A percentile compares a stretch with the other conserved stretches of the same genome.
These are phyloP conservation scores for Pisolithus tinctorius DNA, from an alignment of 768 basidiomycete species.

Conservation along the genomic window DNA sequence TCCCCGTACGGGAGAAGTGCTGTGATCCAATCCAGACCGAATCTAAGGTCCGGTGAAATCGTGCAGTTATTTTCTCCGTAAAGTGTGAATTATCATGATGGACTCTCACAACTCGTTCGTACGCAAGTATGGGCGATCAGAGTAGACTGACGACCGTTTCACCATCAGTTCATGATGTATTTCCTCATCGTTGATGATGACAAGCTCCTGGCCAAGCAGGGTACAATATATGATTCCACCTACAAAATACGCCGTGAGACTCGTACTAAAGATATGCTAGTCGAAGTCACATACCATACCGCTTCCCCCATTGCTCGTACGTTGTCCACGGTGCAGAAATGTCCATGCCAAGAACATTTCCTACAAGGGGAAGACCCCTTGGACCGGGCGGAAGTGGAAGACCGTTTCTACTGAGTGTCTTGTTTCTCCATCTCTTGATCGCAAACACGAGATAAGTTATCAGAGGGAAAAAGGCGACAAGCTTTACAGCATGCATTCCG, in stretches of 20 bases:
- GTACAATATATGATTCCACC: conserved; percentile 17
- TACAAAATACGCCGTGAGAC: neutral
- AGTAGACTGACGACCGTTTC: neutral
- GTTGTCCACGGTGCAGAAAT: conserved; percentile 2
- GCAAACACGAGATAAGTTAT: neutral
- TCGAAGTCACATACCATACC: conserved; percentile 21
- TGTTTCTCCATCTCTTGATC: neutral
- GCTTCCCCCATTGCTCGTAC: conserved; percentile 2
- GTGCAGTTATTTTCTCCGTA: neutral
- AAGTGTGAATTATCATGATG: conserved; percentile 1
- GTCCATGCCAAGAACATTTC: conserved; percentile 2
- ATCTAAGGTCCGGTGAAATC: conserved; percentile 8
- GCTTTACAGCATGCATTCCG: no score
- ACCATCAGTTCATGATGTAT: neutral
- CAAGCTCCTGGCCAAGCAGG: conserved; percentile 10
- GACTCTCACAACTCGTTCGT: conserved; percentile 9
- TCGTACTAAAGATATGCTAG: neutral
- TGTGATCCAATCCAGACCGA: conserved; percentile 19
- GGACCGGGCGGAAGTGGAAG: conserved; percentile 7
- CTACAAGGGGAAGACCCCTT: neutral
- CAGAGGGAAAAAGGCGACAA: no score
- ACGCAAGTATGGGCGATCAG: neutral
- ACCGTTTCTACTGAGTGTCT: neutral
- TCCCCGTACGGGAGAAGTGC: conserved; percentile 14
- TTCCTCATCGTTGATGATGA: neutral